Percentiles rank a stretch among this genome's conserved stretches.
Evolutionary conservation across 2,329 filamentous ascomycete species (phyloP).

Genomic region (Periconia digitata): DNA sequence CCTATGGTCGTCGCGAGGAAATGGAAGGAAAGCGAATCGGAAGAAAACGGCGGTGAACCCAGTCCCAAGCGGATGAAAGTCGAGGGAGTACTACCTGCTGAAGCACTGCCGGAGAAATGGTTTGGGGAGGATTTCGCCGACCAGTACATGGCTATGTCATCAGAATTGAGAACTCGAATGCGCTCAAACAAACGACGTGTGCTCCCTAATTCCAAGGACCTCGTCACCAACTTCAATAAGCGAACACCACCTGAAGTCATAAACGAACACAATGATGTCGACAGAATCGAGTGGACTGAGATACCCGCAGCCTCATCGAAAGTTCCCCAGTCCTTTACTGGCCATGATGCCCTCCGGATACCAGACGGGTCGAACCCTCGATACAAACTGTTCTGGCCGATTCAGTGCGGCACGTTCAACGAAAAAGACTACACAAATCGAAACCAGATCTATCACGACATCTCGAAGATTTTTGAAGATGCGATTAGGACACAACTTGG

Average conservation of each 20-base stretch:
- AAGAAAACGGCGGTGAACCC: constrained; percentile 78
- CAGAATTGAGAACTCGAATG: constrained; percentile 88
- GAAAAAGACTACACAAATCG: constrained; percentile 83
- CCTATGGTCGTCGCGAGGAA: constrained; percentile 89
- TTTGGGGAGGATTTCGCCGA: constrained; percentile 77
- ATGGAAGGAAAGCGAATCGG: constrained; percentile 76
- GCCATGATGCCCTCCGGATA: constrained; percentile 78
- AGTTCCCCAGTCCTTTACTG: constrained; percentile 77
- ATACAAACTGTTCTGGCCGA: constrained; percentile 92
- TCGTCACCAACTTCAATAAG: constrained; percentile 92
- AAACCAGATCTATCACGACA: constrained; percentile 80
- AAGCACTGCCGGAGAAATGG: constrained; percentile 69
- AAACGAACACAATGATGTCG: constrained; percentile 88
- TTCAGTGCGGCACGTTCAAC: constrained; percentile 84
- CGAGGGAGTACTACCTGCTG: constrained; percentile 62
- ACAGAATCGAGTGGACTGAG: constrained; percentile 95
- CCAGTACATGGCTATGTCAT: constrained; percentile 77
- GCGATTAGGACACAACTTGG: constrained; percentile 85
- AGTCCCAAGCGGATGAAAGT: constrained; percentile 67
- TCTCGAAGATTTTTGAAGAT: constrained; percentile 83
- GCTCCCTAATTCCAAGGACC: constrained; percentile 93
- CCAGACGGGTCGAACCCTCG: constrained; percentile 86
- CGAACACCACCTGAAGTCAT: constrained; percentile 83
- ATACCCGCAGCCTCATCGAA: constrained; percentile 60
- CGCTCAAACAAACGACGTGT: constrained; percentile 92